Evolutionary conservation across 2,329 filamentous ascomycete species (phyloP).

Genomic region (Diplodia mutila): DNA sequence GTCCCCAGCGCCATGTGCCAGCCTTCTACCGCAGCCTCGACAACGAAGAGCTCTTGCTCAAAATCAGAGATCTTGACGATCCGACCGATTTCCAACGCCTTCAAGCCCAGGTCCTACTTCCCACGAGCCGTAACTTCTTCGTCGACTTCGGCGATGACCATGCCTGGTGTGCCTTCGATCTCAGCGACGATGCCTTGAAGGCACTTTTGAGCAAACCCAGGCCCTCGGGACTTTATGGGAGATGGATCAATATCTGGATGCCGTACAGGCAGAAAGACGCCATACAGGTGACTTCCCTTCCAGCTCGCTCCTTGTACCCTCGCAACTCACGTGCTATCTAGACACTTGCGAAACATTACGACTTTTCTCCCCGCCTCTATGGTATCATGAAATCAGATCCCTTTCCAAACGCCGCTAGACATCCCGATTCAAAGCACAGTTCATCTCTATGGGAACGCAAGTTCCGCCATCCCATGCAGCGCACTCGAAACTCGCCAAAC

Average conservation of each 20-base stretch:
- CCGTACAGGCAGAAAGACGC: constrained; percentile 63
- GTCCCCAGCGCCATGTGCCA: constrained; percentile 30
- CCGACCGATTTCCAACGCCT: constrained; percentile 51
- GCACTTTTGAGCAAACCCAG: constrained; percentile 41
- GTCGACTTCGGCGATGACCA: constrained; percentile 64
- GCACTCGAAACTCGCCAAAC: neutral
- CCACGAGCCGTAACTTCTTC: constrained; percentile 61
- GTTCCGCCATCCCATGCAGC: neutral
- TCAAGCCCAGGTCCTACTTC: constrained; percentile 46
- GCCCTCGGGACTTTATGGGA: constrained; percentile 57
- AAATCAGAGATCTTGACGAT: constrained; percentile 61
- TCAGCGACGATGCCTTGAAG: constrained; percentile 47
- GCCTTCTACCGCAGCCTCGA: constrained; percentile 40
- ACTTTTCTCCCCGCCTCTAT: constrained; percentile 68
- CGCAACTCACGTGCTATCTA: constrained; percentile 27
- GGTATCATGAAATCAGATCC: constrained; percentile 67
- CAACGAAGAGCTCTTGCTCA: constrained; percentile 39
- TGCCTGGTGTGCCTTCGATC: constrained; percentile 61
- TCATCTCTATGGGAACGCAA: constrained; percentile 24
- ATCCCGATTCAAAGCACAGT: constrained; percentile 28
- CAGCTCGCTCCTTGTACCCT: neutral
- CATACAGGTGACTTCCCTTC: constrained; percentile 49
- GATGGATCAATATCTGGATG: constrained; percentile 79
- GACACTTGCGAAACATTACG: constrained; percentile 63
- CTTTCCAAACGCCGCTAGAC: constrained; percentile 32